A percentile compares a stretch with the other conserved stretches of the same genome.
Conservation (phyloP, 106 monocot species). For the Allium sativum region DNA sequence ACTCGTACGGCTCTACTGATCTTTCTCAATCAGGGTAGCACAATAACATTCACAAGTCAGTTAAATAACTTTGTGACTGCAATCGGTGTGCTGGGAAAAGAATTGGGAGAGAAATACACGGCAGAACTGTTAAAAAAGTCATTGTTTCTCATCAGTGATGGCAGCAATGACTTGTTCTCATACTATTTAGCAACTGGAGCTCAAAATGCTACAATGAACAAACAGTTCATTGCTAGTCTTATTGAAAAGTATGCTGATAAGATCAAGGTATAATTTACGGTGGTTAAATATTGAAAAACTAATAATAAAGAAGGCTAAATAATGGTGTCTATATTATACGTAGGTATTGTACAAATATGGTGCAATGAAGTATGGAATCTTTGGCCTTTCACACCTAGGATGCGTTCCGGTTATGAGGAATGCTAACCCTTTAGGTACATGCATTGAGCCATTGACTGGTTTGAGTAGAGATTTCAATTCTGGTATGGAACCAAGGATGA, state of each 20-base stretch:
- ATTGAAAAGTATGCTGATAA: not conserved
- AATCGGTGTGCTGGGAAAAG: not conserved
- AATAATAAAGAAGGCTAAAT: not conserved
- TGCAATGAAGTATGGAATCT: constrained; percentile 26
- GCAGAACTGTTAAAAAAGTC: constrained; percentile 10
- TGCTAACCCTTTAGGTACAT: constrained; percentile 6
- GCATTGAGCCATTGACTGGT: constrained; percentile 14
- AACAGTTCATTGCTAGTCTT: not conserved
- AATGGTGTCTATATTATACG: too few relatives aligned
- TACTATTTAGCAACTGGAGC: not conserved
- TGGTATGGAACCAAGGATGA: constrained; percentile 5
- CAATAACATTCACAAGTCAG: constrained; percentile 11
- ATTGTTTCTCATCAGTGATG: constrained; percentile 25
- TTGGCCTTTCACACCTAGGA: constrained; percentile 17
- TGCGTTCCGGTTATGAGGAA: constrained; percentile 21
- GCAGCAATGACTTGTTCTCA: constrained; percentile 32
- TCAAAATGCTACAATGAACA: not conserved
- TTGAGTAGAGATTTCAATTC: constrained; percentile 16
- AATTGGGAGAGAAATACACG: not conserved
- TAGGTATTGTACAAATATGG: constrained; percentile 20
- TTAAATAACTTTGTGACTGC: constrained; percentile 1
- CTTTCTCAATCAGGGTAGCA: not conserved
- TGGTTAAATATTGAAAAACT: not conserved
- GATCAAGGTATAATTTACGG: not conserved
- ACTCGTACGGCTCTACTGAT: too few relatives aligned